Evolutionary conservation across 108 stramenopile genomes (phyloP), one percentile per base, ranked within the genome.

Genomic region (Ochromonas danica): DNA sequence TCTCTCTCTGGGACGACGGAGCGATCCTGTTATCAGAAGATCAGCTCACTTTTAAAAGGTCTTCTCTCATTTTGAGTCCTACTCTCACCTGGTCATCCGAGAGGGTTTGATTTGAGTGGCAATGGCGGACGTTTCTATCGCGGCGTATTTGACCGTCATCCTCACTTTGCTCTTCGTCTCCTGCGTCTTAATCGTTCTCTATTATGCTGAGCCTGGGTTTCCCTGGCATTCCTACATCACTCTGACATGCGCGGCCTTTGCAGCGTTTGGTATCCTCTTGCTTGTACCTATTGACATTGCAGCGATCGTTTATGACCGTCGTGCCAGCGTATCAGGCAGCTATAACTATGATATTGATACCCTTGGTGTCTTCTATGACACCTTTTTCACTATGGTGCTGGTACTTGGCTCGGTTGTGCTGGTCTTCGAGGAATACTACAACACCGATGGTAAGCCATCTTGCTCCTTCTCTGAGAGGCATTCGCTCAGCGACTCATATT

Each of bases 251-350:
- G 63, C 14, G 31, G 6, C 6, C 41, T 75, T 14, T 36, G 51
- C 72, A 6, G 36, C 72, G 10, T 60, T 75, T 36, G 72, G 40
- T 22, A 75, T 75, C 72, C 3, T 75, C 10, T 25, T 75, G 3
- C 10, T 75, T 6, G 51, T 75, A 28, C 72, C 72, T 28, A 57
- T 75, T 22, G 72, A 75, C 31, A 60, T 75, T 41, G 43, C 31
- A 6, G 6, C 51, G 72, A 36, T 60, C 31, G 51, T 75, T 25
- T 6, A 35, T 60, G 51, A 60, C 38, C 72, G 72, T 36, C 72
- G 72, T 10, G 6, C 72, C 30, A 67, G 10, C 31, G 10, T 36
- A 31, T 14, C 31, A 36, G 63, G 63, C 17, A 36, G 10, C 10
- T 67, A 67, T 36, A 67, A 67, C 31, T 33, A 67, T 10, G 17